Evolutionary conservation across 768 basidiomycete species (phyloP).

Genomic region (Russula vinacea): DNA sequence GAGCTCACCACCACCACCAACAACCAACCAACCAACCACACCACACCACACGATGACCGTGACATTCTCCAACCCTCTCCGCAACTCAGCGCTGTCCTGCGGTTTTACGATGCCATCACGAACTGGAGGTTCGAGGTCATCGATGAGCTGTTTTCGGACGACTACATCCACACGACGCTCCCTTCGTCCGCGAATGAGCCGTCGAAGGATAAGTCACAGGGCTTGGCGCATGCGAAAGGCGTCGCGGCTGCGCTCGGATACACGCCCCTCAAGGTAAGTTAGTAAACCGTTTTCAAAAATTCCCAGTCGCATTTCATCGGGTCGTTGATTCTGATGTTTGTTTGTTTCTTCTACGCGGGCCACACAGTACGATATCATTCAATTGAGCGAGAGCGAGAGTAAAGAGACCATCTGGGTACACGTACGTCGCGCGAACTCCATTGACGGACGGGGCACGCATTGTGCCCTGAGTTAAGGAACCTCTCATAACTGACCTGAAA

Average conservation of each 20-base stretch:
- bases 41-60: background rate
- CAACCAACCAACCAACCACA: background rate
- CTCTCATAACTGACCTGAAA: background rate
- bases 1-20: background rate
- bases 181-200: slow-evolving; percentile 9
- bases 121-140: slow-evolving; percentile 12
- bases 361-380: slow-evolving; percentile 18
- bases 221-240: slow-evolving; percentile 4
- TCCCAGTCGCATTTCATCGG: background rate
- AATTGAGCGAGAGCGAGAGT: background rate
- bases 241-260: background rate
- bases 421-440: slow-evolving; percentile 11
- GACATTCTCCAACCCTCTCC: slow-evolving; percentile 3
- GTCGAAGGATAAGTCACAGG: slow-evolving; percentile 12
- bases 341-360: too few species aligned
- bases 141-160: slow-evolving; percentile 1
- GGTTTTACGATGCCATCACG: slow-evolving; percentile 13
- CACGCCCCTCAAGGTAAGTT: slow-evolving; percentile 2
- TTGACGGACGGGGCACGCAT: background rate
- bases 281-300: background rate
- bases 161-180: slow-evolving; percentile 7
- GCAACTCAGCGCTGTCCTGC: slow-evolving; percentile 13
- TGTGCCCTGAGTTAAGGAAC: background rate
- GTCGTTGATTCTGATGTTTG: slow-evolving; percentile 1
- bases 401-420: slow-evolving; percentile 17